Base-by-base conservation (phyloP, 164 flowering plant genomes). In the Magnolia changhungtana region DNA sequence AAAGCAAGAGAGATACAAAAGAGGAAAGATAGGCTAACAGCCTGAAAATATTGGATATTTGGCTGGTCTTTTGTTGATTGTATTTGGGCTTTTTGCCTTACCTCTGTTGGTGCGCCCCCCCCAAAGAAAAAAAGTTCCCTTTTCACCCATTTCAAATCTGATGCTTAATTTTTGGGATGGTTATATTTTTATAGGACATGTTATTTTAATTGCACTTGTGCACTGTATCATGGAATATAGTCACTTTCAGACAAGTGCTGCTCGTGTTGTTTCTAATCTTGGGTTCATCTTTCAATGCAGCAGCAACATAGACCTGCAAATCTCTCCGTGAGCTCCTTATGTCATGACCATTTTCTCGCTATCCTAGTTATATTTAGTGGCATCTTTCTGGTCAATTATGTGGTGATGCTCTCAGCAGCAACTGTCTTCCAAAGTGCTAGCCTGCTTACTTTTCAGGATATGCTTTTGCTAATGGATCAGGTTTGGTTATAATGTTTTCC, bases 341-440 rank as follows among this genome's bases (percentile, higher is more conserved):
- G 90, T 79, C 86, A 89, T 68, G 86, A 88, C 74, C 98, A 93
- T 88, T 83, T 96, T 79, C 83, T 90, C 79, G 91, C 92, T 77
- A 91, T 87, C 75, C 14, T 88, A 16, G 82, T 87, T 74, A 70
- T 90, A 77, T 94, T 90, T 77, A 89, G 99, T 83, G 92, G 94
- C 76, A 84, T 94, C 81, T 92, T 81, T 78, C 80, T 94, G 83
- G 93, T 89, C 78, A 94, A 89, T 82, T 88, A 85, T 82, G 84
- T 85, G 79, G 80, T 94, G 80, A 88, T 96, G 89, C 89, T 82
- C 82, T 86, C 92, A 7, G 98, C 99, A 19, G 97, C 94, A 69
- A 88, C 87, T 74, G 87, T 84, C 29, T 96, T 90, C 82, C 85
- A 92, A 77, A 84, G 88, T 80, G 77, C 89, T 0, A 95, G 95